These are phyloP conservation scores for Cladorrhinum samala DNA, from an alignment of 495 filamentous ascomycete genomes.

Conservation along the genomic window DNA sequence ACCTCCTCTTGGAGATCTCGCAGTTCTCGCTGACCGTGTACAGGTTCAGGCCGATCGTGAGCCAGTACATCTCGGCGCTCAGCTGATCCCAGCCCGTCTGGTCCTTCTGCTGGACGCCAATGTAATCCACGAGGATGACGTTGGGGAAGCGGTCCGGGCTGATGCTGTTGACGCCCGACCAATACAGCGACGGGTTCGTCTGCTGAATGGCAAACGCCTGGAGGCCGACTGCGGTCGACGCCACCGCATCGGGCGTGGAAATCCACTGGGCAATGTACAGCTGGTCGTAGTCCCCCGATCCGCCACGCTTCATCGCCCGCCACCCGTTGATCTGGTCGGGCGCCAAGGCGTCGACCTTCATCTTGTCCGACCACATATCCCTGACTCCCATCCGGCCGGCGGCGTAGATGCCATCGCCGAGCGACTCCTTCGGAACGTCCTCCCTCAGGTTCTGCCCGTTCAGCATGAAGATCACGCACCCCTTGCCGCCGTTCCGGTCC, in stretches of 20 bases:
- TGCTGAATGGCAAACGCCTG: conserved; percentile 18
- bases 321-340: conserved; percentile 13
- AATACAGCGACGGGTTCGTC: conserved; percentile 23
- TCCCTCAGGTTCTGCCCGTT: conserved; percentile 10
- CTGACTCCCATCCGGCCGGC: conserved; percentile 2
- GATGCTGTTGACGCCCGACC: conserved; percentile 20
- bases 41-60: conserved; percentile 19
- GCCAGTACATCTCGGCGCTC: conserved; percentile 22
- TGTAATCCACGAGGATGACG: conserved; percentile 22
- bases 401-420: conserved; percentile 18
- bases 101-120: conserved; percentile 15
- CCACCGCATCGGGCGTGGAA: conserved; percentile 15
- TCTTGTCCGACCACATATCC: conserved; percentile 19
- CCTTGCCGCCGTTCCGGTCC: conserved; percentile 18
- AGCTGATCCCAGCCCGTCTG: conserved; percentile 16
- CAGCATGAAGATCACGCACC: conserved; percentile 19
- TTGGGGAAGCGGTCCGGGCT: conserved; percentile 19
- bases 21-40: conserved; percentile 24
- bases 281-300: conserved; percentile 5
- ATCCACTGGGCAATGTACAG: conserved; percentile 21
- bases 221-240: conserved; percentile 9
- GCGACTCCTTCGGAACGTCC: conserved; percentile 9
- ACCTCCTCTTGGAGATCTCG: conserved; percentile 7
- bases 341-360: conserved; percentile 11
- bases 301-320: conserved; percentile 7